These are phyloP conservation scores for Agroathelia rolfsii DNA, from an alignment of 1,284 basidiomycete genomes.

Conservation along the genomic window DNA sequence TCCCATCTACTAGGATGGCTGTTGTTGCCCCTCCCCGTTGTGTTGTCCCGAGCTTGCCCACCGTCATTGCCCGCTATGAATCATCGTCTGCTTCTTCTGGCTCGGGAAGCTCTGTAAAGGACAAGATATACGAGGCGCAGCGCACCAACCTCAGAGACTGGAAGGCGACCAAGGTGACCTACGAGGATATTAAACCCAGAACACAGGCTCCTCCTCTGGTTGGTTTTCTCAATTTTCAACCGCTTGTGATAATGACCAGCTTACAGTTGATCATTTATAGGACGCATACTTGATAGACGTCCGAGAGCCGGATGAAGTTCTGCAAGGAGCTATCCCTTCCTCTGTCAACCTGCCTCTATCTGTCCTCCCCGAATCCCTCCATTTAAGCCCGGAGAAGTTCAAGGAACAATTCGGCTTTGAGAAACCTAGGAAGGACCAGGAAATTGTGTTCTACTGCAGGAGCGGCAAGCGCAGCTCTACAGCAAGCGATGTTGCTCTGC, in stretches of 20 bases:
- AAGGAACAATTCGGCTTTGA: conserved; percentile 71
- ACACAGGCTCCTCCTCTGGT: conserved; percentile 77
- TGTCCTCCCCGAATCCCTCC: conserved; percentile 62
- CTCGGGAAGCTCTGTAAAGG: no score
- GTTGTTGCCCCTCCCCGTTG: no score
- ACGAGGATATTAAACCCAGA: conserved; percentile 78
- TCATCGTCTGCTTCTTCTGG: no score
- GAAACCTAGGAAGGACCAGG: conserved; percentile 71
- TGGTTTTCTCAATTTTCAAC: conserved; percentile 21
- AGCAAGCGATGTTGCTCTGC: conserved; percentile 77
- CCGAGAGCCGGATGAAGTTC: conserved; percentile 87
- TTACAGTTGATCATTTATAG: no score
- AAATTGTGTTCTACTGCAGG: conserved; percentile 91
- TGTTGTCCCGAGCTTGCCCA: no score
- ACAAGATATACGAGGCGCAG: no score
- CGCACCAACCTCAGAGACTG: no score
- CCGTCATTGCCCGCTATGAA: no score
- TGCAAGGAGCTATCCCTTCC: conserved; percentile 92
- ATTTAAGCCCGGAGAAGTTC: conserved; percentile 53
- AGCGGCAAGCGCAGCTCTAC: conserved; percentile 80
- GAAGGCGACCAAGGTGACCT: conserved; percentile 61
- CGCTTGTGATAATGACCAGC: conserved; percentile 4
- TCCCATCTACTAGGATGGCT: no score
- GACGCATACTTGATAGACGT: conserved; percentile 85
- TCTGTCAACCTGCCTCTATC: conserved; percentile 91